phyloP scores from a whole-genome alignment of 257 asterid species.

The Voacanga thouarsii region DNA sequence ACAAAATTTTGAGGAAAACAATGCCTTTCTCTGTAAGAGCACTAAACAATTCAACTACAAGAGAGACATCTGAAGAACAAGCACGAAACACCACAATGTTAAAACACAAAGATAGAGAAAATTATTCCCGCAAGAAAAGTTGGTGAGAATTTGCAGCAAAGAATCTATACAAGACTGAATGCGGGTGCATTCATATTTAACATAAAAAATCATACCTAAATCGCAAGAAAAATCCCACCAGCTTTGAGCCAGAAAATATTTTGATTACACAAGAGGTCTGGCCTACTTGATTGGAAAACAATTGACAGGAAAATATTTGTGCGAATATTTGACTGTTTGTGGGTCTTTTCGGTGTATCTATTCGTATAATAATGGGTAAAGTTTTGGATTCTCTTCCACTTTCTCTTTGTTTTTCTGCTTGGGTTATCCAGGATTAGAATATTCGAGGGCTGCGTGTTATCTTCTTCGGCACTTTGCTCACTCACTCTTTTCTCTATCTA shows the following conservation, averaged over 20 bases:
- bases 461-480: not conserved
- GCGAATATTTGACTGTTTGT: not conserved
- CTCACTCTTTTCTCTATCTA: not conserved
- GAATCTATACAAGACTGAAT: not conserved
- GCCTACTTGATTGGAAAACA: not conserved
- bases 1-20: slow-evolving; percentile 6
- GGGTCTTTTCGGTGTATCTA: not conserved
- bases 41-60: slow-evolving; percentile 13
- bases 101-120: slow-evolving; percentile 19
- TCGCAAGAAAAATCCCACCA: not conserved
- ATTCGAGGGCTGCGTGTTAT: slow-evolving; percentile 23
- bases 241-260: not conserved
- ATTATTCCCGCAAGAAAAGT: slow-evolving; percentile 23
- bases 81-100: slow-evolving; percentile 31
- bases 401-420: slow-evolving; percentile 13
- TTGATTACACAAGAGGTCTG: not conserved
- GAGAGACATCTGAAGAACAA: slow-evolving; percentile 19
- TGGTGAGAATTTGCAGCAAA: slow-evolving; percentile 37
- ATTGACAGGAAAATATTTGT: not conserved
- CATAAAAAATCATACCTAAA: not conserved
- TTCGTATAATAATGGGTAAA: slow-evolving; percentile 13
- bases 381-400: slow-evolving; percentile 21
- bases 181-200: slow-evolving; percentile 11
- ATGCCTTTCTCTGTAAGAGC: slow-evolving; percentile 21
- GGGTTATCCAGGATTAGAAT: slow-evolving; percentile 20